Percentiles rank a stretch among this genome's conserved stretches.
phyloP scores from a whole-genome alignment of 257 asterid genomes.

The Penstemon newberryi region DNA sequence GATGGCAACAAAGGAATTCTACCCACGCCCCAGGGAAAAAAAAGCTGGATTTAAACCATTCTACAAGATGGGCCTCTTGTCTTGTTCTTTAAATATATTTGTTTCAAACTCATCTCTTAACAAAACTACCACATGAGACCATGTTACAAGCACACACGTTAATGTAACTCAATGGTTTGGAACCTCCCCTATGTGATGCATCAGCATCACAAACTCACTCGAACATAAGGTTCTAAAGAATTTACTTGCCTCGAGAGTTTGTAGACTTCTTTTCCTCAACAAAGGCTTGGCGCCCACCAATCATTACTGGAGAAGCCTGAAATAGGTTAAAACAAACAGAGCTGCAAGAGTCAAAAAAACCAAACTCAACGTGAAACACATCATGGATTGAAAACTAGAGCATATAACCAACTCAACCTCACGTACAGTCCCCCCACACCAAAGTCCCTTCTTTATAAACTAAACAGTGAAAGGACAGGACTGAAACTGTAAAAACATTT shows the following conservation, averaged over 20 bases:
- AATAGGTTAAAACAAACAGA: neutral
- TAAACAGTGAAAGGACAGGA: too few relatives aligned
- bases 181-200: neutral
- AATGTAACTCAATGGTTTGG: neutral
- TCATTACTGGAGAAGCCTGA: constrained; percentile 79
- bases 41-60: neutral
- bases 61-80: neutral
- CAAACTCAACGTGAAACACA: constrained; percentile 11
- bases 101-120: neutral
- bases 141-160: neutral
- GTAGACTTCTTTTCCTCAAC: constrained; percentile 96
- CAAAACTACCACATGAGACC: neutral
- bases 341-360: neutral
- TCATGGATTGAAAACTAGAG: neutral
- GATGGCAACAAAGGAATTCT: neutral
- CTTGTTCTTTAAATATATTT: neutral
- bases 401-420: too few relatives aligned
- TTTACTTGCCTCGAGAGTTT: constrained; percentile 66
- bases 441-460: too few relatives aligned
- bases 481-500: too few relatives aligned
- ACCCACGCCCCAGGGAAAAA: neutral
- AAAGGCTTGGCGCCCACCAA: constrained; percentile 65
- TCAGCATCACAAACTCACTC: neutral
- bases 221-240: too few relatives aligned
- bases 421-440: too few relatives aligned